Conservation (phyloP, 2,329 filamentous ascomycete genomes). For the Dactylonectria estremocensis region DNA sequence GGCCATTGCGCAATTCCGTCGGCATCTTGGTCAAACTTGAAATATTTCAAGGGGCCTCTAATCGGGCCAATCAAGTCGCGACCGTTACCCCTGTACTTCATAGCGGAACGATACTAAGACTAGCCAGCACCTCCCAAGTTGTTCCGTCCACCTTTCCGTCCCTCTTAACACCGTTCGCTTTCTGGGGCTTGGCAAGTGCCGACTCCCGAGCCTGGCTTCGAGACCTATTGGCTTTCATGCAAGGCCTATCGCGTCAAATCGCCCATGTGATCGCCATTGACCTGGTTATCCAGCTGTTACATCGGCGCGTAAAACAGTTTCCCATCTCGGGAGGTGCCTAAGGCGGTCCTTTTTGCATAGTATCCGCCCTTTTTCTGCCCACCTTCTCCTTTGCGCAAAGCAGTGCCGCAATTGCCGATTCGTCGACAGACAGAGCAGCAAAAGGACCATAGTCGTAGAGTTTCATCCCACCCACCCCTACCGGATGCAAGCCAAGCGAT, state of each 20-base stretch:
- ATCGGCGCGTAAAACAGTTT: not conserved
- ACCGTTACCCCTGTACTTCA: not conserved
- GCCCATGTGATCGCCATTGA: not conserved
- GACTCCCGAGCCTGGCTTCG: not conserved
- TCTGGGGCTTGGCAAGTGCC: not conserved
- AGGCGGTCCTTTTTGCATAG: not conserved
- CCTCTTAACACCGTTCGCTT: not conserved
- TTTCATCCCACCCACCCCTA: not conserved
- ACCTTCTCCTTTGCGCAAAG: not conserved
- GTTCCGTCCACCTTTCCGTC: not conserved
- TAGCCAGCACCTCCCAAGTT: not conserved
- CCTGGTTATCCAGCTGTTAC: not conserved
- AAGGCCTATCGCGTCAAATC: not conserved
- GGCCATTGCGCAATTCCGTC: not conserved
- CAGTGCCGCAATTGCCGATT: constrained; percentile 17
- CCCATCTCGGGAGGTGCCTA: constrained; percentile 7
- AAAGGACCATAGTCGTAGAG: constrained; percentile 9
- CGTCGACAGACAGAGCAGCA: constrained; percentile 10
- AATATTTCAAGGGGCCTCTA: not conserved
- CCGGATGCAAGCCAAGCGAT: constrained; percentile 14
- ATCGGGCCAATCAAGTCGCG: not conserved
- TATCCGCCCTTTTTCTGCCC: too few relatives aligned
- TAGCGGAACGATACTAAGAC: not conserved
- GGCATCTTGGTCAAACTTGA: not conserved
- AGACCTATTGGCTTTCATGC: not conserved